These are phyloP conservation scores for Kregervanrija delftensis DNA, from an alignment of 805 yeast species.

Conservation along the genomic window DNA sequence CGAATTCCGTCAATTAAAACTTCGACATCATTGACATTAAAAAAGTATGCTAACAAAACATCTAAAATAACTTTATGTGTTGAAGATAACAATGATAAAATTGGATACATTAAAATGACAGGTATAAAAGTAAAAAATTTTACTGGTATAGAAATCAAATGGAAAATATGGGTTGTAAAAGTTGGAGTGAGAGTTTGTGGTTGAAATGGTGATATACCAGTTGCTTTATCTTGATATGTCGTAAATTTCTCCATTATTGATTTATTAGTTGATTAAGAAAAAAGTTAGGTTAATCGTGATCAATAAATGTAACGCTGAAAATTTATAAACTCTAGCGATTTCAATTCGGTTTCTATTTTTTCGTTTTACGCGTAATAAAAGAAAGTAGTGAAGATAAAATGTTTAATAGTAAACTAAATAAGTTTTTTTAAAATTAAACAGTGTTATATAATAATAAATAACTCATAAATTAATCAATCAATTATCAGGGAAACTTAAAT, in stretches of 20 bases:
- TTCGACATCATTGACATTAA: constrained; percentile 24
- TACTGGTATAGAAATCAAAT: constrained; percentile 6
- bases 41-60: constrained; percentile 27
- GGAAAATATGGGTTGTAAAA: constrained; percentile 3
- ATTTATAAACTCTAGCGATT: background rate
- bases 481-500: constrained; percentile 22
- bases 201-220: constrained; percentile 88
- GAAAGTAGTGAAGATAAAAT: no score
- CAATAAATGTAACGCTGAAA: no score
- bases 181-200: constrained; percentile 37
- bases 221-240: constrained; percentile 80
- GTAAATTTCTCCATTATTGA: constrained; percentile 71
- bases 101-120: constrained; percentile 17
- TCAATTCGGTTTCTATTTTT: background rate
- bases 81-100: constrained; percentile 11
- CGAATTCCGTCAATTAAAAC: constrained; percentile 44
- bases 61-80: constrained; percentile 11
- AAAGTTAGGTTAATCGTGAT: background rate
- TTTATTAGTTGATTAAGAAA: background rate
- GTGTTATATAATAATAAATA: background rate
- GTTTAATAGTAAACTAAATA: no score
- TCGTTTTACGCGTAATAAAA: no score
- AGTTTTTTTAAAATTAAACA: background rate
- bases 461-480: background rate
- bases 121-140: constrained; percentile 14